These are phyloP conservation scores for Moricandia arvensis DNA, from an alignment of 345 rosid genomes.

Conservation along the genomic window DNA sequence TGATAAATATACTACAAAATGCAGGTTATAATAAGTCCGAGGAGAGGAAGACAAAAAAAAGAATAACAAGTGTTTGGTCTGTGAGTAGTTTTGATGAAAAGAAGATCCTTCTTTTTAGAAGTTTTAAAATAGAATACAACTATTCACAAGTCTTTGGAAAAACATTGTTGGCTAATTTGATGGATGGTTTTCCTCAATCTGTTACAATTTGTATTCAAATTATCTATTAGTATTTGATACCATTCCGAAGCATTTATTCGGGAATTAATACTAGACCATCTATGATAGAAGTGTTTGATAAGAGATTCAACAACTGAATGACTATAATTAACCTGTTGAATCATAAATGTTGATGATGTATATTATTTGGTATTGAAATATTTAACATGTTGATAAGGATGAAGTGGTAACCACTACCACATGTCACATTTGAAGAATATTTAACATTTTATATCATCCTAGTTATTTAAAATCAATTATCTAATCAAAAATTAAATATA, in stretches of 20 bases:
- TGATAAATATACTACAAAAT: too few species aligned
- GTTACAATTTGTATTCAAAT: neutral
- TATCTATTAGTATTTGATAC: neutral
- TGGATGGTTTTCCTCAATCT: neutral
- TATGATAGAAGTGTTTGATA: neutral
- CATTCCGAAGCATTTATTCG: neutral
- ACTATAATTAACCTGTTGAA: neutral
- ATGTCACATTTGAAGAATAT: neutral
- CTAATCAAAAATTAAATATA: neutral
- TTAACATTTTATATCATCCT: neutral
- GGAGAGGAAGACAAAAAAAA: neutral
- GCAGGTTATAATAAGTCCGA: neutral
- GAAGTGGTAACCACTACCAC: neutral
- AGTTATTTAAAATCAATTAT: too few species aligned
- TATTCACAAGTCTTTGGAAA: neutral
- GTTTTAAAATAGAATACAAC: neutral
- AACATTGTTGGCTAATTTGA: neutral
- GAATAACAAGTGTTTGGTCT: neutral
- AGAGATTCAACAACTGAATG: neutral
- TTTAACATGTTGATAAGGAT: neutral
- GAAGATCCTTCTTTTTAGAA: neutral
- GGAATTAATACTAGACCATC: neutral
- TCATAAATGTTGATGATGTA: neutral
- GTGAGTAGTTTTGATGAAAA: neutral
- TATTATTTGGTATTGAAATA: neutral